These are phyloP conservation scores for Volvariella volvacea DNA, from an alignment of 1,284 basidiomycete species.

Conservation along the genomic window DNA sequence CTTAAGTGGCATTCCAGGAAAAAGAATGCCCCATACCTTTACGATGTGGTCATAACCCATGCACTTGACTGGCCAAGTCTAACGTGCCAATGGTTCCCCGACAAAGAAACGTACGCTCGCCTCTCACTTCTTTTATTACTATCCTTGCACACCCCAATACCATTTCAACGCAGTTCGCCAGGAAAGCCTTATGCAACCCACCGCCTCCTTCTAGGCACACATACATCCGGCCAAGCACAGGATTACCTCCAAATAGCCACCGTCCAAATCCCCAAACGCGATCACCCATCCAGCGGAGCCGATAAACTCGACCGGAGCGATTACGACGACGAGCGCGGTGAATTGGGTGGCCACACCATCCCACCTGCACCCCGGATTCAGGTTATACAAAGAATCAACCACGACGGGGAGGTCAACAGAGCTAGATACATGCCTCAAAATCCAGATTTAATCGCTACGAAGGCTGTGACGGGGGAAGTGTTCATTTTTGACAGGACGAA, in stretches of 20 bases:
- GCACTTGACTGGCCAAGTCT: constrained; percentile 97
- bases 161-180: constrained; percentile 48
- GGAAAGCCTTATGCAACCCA: constrained; percentile 92
- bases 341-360: constrained; percentile 82
- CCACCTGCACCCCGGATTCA: constrained; percentile 78
- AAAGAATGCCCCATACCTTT: constrained; percentile 96
- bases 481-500: constrained; percentile 96
- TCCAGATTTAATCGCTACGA: constrained; percentile 94
- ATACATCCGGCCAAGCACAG: constrained; percentile 92
- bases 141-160: constrained; percentile 3
- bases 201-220: constrained; percentile 92
- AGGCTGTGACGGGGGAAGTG: constrained; percentile 86
- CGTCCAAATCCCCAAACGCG: constrained; percentile 86
- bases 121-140: background rate
- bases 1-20: constrained; percentile 54
- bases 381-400: constrained; percentile 93
- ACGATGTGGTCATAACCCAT: constrained; percentile 96
- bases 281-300: constrained; percentile 38
- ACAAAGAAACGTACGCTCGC: constrained; percentile 78
- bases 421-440: constrained; percentile 99
- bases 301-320: constrained; percentile 74
- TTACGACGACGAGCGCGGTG: constrained; percentile 92
- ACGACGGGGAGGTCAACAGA: constrained; percentile 93
- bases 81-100: constrained; percentile 99
- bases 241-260: constrained; percentile 97